phyloP scores from a whole-genome alignment of 2,329 filamentous ascomycete genomes.

The Paraphoma chrysanthemicola region DNA sequence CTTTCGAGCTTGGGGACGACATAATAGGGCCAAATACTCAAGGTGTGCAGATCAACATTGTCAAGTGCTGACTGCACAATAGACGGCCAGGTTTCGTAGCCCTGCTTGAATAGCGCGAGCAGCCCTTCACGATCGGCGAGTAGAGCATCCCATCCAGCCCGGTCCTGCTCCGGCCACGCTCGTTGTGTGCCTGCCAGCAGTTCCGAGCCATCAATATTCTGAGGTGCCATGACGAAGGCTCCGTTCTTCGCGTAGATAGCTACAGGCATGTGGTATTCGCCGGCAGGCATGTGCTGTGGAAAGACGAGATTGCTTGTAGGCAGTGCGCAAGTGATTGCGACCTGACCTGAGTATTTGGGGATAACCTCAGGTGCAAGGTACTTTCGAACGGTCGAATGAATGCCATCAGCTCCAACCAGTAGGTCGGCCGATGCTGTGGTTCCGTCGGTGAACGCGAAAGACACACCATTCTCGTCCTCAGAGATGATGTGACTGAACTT shows the following conservation, averaged over 20 bases:
- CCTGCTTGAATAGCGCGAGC: slow-evolving; percentile 7
- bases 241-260: slow-evolving; percentile 46
- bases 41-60: slow-evolving; percentile 16
- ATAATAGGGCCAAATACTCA: slow-evolving; percentile 29
- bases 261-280: slow-evolving; percentile 31
- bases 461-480: slow-evolving; percentile 45
- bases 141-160: slow-evolving; percentile 43
- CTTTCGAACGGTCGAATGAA: slow-evolving; percentile 63
- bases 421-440: slow-evolving; percentile 49
- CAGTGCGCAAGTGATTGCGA: slow-evolving; percentile 48
- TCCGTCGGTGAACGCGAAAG: slow-evolving; percentile 58
- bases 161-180: slow-evolving; percentile 38
- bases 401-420: slow-evolving; percentile 66
- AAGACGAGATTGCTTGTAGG: slow-evolving; percentile 9
- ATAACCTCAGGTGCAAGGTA: slow-evolving; percentile 57
- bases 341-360: slow-evolving; percentile 60
- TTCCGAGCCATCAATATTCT: slow-evolving; percentile 43
- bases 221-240: slow-evolving; percentile 49
- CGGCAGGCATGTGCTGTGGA: slow-evolving; percentile 1
- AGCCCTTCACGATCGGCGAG: slow-evolving; percentile 36
- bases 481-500: slow-evolving; percentile 54
- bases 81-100: slow-evolving; percentile 18
- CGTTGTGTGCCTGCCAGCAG: slow-evolving; percentile 48
- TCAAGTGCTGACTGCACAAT: slow-evolving; percentile 20
- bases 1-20: slow-evolving; percentile 41